A percentile compares a stretch with the other conserved stretches of the same genome.
Evolutionary conservation across 768 basidiomycete genomes (phyloP).

Genomic region (Auriscalpium vulgare): DNA sequence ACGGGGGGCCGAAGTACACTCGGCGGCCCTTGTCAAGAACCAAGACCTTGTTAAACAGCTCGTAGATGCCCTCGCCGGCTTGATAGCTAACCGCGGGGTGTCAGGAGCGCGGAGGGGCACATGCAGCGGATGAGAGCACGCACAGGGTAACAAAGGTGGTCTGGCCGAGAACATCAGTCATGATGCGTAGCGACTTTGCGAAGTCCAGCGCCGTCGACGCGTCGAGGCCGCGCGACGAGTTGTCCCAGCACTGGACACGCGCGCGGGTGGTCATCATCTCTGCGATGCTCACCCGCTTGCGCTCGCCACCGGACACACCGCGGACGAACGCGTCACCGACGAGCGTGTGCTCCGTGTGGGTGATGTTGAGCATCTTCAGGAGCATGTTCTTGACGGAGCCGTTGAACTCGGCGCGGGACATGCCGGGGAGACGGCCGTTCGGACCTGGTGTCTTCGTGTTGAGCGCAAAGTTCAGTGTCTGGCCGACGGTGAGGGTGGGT

Average conservation of each 20-base stretch:
- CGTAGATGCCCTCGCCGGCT: conserved; percentile 74
- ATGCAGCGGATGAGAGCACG: conserved; percentile 17
- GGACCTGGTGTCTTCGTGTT: conserved; percentile 75
- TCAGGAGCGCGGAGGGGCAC: conserved; percentile 22
- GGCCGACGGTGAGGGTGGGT: conserved; percentile 72
- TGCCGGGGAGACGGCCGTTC: conserved; percentile 58
- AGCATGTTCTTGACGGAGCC: conserved; percentile 51
- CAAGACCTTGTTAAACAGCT: conserved; percentile 83
- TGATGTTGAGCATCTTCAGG: conserved; percentile 77
- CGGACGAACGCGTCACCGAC: conserved; percentile 87
- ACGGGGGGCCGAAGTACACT: conserved; percentile 73
- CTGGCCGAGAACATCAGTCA: conserved; percentile 76
- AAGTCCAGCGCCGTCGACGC: conserved; percentile 89
- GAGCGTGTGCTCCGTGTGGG: conserved; percentile 70
- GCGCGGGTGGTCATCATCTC: conserved; percentile 86
- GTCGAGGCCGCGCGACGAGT: conserved; percentile 74
- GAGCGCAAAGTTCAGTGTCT: conserved; percentile 67
- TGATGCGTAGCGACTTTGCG: conserved; percentile 66
- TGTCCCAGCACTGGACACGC: conserved; percentile 80
- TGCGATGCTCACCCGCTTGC: conserved; percentile 77
- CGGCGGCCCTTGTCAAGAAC: conserved; percentile 76
- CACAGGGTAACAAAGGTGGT: conserved; percentile 76
- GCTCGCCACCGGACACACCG: conserved; percentile 77
- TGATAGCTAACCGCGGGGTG: conserved; percentile 30
- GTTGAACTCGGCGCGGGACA: conserved; percentile 55